Percentiles rank a stretch among this genome's conserved stretches.
Evolutionary conservation across 1,284 basidiomycete genomes (phyloP).

Genomic region (Cutaneotrichosporon arboriforme): DNA sequence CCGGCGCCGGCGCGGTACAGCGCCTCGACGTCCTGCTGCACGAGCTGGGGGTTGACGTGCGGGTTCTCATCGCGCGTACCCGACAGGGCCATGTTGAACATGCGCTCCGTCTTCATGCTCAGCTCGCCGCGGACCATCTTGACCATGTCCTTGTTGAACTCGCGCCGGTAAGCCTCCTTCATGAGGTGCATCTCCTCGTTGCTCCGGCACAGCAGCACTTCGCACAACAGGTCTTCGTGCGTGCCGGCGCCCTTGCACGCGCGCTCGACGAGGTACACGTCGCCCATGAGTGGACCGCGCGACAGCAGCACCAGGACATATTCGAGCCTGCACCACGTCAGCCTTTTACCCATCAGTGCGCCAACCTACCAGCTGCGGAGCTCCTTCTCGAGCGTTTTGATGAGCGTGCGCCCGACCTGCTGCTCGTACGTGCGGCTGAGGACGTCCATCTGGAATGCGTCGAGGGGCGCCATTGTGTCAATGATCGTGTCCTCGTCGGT

Average conservation of each 20-base stretch:
- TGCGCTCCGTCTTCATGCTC: conserved; percentile 48
- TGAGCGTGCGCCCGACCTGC: conserved; percentile 35
- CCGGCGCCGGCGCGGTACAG: conserved; percentile 46
- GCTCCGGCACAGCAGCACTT: conserved; percentile 44
- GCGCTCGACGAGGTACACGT: conserved; percentile 41
- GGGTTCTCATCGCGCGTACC: conserved; percentile 45
- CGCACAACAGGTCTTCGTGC: conserved; percentile 48
- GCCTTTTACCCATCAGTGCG: neutral
- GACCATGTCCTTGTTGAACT: conserved; percentile 42
- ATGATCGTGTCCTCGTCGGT: conserved; percentile 47
- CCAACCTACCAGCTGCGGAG: conserved; percentile 40
- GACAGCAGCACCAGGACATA: conserved; percentile 43
- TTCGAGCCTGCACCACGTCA: conserved; percentile 39
- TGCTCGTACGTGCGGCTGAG: conserved; percentile 45
- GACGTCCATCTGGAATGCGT: conserved; percentile 46
- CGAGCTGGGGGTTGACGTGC: conserved; percentile 41
- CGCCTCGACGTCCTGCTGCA: conserved; percentile 45
- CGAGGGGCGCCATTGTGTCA: conserved; percentile 39
- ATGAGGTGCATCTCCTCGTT: conserved; percentile 49
- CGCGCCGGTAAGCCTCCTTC: conserved; percentile 44
- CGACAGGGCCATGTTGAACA: conserved; percentile 47
- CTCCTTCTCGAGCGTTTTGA: conserved; percentile 47
- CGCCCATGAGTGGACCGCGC: conserved; percentile 45
- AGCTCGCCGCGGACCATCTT: conserved; percentile 44
- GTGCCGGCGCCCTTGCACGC: conserved; percentile 47